phyloP scores from a whole-genome alignment of 169 alveolate genomes.

The Cyclospora cayetanensis region DNA sequence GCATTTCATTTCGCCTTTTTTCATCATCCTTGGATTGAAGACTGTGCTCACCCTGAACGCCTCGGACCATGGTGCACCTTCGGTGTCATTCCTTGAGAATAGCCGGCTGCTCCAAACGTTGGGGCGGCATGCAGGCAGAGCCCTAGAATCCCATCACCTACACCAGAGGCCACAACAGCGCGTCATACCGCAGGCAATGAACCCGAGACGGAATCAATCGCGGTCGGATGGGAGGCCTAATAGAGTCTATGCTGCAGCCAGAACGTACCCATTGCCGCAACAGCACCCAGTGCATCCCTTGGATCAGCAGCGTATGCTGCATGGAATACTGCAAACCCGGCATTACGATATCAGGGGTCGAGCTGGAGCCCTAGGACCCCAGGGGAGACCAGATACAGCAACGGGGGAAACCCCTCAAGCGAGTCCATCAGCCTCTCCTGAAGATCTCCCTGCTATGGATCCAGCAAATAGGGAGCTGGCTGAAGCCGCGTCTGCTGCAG shows the following conservation, averaged over 20 bases:
- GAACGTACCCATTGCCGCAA: neutral
- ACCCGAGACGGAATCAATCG: neutral
- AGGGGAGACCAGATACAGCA: neutral
- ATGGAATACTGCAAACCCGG: neutral
- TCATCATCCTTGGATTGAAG: neutral
- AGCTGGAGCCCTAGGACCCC: neutral
- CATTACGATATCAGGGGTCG: neutral
- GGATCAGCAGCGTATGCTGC: conserved; percentile 15
- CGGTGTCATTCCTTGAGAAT: neutral
- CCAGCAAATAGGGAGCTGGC: neutral
- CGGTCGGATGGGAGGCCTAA: neutral
- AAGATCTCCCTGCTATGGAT: too few species aligned
- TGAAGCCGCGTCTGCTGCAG: neutral
- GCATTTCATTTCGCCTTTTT: neutral
- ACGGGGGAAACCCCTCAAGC: neutral
- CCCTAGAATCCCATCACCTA: neutral
- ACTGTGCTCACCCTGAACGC: neutral
- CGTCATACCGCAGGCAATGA: neutral
- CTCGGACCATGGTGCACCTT: neutral
- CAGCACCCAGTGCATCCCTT: neutral
- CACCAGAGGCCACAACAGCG: neutral
- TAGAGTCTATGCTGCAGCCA: neutral
- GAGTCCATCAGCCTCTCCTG: neutral
- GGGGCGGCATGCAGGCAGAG: neutral
- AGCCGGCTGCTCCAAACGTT: neutral